A percentile compares a stretch with the other conserved stretches of the same genome.
Evolutionary conservation across 352 stramenopile genomes (phyloP).

Genomic region (Globisporangium yorkense): DNA sequence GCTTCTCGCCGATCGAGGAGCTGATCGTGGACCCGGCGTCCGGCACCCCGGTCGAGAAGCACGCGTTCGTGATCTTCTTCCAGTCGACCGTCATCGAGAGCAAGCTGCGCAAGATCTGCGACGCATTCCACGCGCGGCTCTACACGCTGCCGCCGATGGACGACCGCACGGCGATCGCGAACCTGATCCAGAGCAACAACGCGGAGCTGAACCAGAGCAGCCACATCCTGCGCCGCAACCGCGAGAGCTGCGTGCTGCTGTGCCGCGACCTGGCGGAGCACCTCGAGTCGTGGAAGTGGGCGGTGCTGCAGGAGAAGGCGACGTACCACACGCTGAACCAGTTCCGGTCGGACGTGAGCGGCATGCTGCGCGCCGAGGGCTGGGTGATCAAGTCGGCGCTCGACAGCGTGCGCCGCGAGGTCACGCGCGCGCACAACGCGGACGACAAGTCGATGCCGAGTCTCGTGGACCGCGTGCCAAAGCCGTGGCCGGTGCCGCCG

Average conservation of each 20-base stretch:
- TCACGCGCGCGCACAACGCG: conserved; percentile 88
- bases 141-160: conserved; percentile 96
- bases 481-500: conserved; percentile 94
- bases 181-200: conserved; percentile 90
- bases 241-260: conserved; percentile 91
- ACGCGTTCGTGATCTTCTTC: conserved; percentile 95
- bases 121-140: conserved; percentile 95
- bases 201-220: conserved; percentile 94
- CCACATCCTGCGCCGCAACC: conserved; percentile 95
- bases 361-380: conserved; percentile 95
- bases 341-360: conserved; percentile 95
- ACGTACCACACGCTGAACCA: conserved; percentile 98
- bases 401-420: conserved; percentile 78
- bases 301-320: conserved; percentile 95
- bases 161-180: conserved; percentile 83
- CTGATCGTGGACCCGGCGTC: conserved; percentile 86
- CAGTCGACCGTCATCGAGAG: conserved; percentile 96
- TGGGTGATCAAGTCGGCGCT: conserved; percentile 91
- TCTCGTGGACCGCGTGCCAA: conserved; percentile 91
- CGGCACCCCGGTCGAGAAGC: conserved; percentile 80
- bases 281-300: conserved; percentile 97
- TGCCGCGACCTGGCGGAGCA: conserved; percentile 92
- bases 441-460: conserved; percentile 94
- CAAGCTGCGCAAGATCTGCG: conserved; percentile 98
- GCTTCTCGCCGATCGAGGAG: conserved; percentile 95